Base-by-base conservation (phyloP, 345 rosid genomes). In the Moringa oleifera region DNA sequence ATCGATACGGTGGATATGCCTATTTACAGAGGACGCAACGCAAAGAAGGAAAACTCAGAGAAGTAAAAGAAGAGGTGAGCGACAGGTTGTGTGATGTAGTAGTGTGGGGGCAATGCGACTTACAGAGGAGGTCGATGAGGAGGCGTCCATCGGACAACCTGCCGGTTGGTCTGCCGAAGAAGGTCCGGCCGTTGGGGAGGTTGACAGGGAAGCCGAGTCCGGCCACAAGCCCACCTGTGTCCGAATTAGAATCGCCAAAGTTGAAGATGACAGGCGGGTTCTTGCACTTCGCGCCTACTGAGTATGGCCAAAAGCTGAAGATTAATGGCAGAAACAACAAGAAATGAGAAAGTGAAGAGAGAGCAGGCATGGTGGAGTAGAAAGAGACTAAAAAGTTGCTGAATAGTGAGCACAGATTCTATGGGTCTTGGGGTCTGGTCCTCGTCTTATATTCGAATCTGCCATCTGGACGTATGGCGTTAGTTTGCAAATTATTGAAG, bases 231-330 rank as follows among this genome's bases (percentile, higher is more conserved):
- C 88, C 95, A n/a, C 97, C 97, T 1, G 95, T 86, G 81, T 88
- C 96, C 28, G 97, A 88, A 83, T 91, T 88, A 4, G 97, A 91
- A 71, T 91, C 93, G 7, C 97, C 97, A 28, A 88, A 88, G 83
- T 77, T 86, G 91, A 88, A 88, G 74, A 88, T 81, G 52, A 88
- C 66, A 7, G 96, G 88, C 6, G 81, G 79, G 22, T 22, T 33
- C 23, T 68, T 75, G 75, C 92, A 82, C 55, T 47, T 74, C 17
- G 81, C 54, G 49, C 75, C 58, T 20, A 56, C 64, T 0, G 63
- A 41, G 63, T 49, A 25, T 10, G 65, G 66, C 4, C 6, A 59
- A 9, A 18, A 51, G 51, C n/a, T 55, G 28, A 53, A 65, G 17
- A 36, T 6, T 6, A 10, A 23, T 3, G 25, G 22, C 17, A 22